These are phyloP conservation scores for Elsinoe ampelina DNA, from an alignment of 2,329 filamentous ascomycete species.

Conservation along the genomic window DNA sequence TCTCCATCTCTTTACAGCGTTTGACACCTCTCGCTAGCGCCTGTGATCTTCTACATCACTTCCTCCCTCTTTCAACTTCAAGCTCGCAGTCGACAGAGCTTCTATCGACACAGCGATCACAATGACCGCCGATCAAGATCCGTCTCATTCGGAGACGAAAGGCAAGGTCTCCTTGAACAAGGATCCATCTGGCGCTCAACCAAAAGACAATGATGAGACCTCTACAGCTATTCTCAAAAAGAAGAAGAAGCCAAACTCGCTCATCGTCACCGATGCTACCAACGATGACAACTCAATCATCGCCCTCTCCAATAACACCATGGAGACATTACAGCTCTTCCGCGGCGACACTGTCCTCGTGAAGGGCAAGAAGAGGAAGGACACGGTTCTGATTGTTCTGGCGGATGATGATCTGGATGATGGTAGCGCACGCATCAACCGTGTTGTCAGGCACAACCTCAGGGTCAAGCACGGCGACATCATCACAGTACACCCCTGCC, in stretches of 20 bases:
- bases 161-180: conserved; percentile 49
- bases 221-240: conserved; percentile 97
- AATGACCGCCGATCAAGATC: conserved; percentile 43
- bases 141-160: conserved; percentile 31
- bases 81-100: neutral
- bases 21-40: neutral
- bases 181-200: conserved; percentile 80
- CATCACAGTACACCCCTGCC: conserved; percentile 93
- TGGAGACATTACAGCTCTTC: conserved; percentile 97
- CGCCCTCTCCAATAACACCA: conserved; percentile 93
- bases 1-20: neutral
- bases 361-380: conserved; percentile 99
- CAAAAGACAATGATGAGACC: conserved; percentile 81
- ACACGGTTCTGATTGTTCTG: conserved; percentile 94
- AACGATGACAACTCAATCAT: conserved; percentile 99
- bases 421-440: conserved; percentile 93
- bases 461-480: conserved; percentile 98
- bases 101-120: conserved; percentile 15
- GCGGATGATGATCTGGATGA: conserved; percentile 98
- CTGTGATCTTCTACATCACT: neutral
- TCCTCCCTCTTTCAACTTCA: neutral
- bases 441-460: conserved; percentile 95
- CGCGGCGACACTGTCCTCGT: conserved; percentile 96
- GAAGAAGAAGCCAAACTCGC: conserved; percentile 99
- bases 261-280: conserved; percentile 96